These are phyloP conservation scores for Claviceps purpurea DNA, from an alignment of 2,329 filamentous ascomycete genomes.

Conservation along the genomic window DNA sequence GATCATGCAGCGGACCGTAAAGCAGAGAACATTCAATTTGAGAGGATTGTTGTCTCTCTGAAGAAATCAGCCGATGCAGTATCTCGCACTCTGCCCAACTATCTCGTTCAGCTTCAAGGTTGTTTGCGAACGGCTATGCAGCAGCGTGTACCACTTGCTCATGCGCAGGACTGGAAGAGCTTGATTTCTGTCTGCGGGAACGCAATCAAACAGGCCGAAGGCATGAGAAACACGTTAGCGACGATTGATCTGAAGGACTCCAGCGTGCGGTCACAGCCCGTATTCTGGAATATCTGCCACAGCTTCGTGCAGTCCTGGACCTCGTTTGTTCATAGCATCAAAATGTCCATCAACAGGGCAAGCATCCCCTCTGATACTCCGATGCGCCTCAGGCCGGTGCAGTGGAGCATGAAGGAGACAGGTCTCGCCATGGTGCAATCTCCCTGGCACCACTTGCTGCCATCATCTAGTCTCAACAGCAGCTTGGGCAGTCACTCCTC, in stretches of 20 bases:
- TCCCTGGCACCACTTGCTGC: conserved; percentile 38
- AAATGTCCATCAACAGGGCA: conserved; percentile 36
- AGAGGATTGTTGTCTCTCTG: conserved; percentile 66
- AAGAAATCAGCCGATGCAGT: conserved; percentile 62
- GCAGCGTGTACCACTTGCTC: conserved; percentile 43
- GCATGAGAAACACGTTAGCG: conserved; percentile 58
- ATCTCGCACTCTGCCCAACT: conserved; percentile 55
- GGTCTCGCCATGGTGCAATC: conserved; percentile 54
- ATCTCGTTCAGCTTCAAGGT: conserved; percentile 51
- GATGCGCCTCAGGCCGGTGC: conserved; percentile 62
- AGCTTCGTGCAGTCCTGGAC: conserved; percentile 59
- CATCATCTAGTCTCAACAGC: conserved; percentile 6
- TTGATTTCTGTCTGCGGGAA: conserved; percentile 59
- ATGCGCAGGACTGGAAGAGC: conserved; percentile 52
- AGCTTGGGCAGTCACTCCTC: conserved; percentile 12
- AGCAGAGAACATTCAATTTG: conserved; percentile 71
- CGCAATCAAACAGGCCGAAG: conserved; percentile 60
- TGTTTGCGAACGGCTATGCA: conserved; percentile 51
- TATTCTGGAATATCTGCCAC: conserved; percentile 61
- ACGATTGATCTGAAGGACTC: conserved; percentile 78
- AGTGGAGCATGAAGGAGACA: conserved; percentile 71
- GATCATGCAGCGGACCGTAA: conserved; percentile 46
- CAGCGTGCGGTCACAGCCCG: conserved; percentile 49
- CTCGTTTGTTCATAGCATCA: conserved; percentile 49
- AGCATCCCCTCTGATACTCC: conserved; percentile 54